Evolutionary conservation across 352 stramenopile species (phyloP).

Genomic region (Phytophthora niederhauseri): DNA sequence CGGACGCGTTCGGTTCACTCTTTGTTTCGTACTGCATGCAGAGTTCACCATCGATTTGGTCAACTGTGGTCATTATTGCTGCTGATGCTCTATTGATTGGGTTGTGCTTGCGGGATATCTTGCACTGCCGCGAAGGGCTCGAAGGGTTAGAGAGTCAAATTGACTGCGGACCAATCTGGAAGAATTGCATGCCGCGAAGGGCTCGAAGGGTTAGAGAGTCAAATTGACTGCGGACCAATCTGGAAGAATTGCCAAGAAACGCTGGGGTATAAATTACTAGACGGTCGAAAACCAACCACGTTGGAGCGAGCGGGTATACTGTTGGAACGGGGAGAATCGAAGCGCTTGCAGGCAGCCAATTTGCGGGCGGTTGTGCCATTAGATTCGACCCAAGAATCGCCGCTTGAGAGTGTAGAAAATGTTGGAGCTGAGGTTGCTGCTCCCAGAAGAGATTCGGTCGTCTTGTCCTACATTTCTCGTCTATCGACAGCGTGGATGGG

Average conservation of each 20-base stretch:
- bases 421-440: not conserved
- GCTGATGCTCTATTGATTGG: not conserved
- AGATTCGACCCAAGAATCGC: not conserved
- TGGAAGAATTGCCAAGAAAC: not conserved
- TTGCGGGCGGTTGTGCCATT: not conserved
- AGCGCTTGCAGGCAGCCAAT: not conserved
- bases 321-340: not conserved
- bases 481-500: not conserved
- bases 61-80: not conserved
- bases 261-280: not conserved
- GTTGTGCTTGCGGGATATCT: not conserved
- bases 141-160: not conserved
- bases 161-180: not conserved
- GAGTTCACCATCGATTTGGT: not conserved
- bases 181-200: not conserved
- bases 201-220: not conserved
- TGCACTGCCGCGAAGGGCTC: not conserved
- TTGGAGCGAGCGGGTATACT: not conserved
- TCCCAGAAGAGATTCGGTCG: not conserved
- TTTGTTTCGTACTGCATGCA: slow-evolving; percentile 1
- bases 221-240: not conserved
- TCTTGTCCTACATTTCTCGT: not conserved
- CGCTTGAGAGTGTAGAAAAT: not conserved
- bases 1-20: not conserved
- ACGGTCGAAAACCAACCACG: not conserved